These are phyloP conservation scores for Trametes elegans DNA, from an alignment of 768 basidiomycete species.

Conservation along the genomic window DNA sequence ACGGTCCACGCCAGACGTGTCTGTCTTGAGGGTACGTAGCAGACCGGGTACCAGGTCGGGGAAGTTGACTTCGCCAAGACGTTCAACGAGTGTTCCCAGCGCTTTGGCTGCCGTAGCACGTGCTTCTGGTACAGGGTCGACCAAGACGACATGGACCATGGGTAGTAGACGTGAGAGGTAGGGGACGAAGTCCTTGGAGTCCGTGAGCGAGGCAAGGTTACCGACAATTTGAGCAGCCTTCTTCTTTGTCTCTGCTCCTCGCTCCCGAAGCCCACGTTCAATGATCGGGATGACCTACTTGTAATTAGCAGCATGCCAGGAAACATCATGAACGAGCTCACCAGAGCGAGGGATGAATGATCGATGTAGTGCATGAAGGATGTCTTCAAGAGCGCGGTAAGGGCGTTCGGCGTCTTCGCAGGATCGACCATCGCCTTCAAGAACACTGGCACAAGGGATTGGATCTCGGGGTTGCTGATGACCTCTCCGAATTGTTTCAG, in stretches of 20 bases:
- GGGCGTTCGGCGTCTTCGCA: slow-evolving; percentile 80
- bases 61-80: slow-evolving; percentile 92
- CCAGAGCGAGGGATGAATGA: slow-evolving; percentile 91
- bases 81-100: slow-evolving; percentile 93
- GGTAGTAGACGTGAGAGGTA: slow-evolving; percentile 89
- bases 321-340: slow-evolving; percentile 43
- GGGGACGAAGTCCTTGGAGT: slow-evolving; percentile 90
- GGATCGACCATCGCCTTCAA: slow-evolving; percentile 97
- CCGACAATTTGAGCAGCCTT: slow-evolving; percentile 97
- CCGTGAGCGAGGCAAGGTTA: slow-evolving; percentile 89
- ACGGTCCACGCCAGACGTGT: slow-evolving; percentile 92
- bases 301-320: background rate
- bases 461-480: slow-evolving; percentile 96
- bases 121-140: slow-evolving; percentile 97
- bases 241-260: slow-evolving; percentile 91
- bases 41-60: slow-evolving; percentile 93
- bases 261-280: slow-evolving; percentile 88
- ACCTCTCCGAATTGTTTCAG: slow-evolving; percentile 98
- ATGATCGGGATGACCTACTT: slow-evolving; percentile 88
- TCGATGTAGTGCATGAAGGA: slow-evolving; percentile 99
- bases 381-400: slow-evolving; percentile 85
- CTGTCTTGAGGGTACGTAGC: slow-evolving; percentile 83
- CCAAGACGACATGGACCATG: slow-evolving; percentile 86
- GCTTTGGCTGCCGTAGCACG: slow-evolving; percentile 97
- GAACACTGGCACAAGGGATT: slow-evolving; percentile 82